Evolutionary conservation across 2,329 filamentous ascomycete species (phyloP), one percentile per base, ranked within the genome.

Genomic region (Colletotrichum sp.): DNA sequence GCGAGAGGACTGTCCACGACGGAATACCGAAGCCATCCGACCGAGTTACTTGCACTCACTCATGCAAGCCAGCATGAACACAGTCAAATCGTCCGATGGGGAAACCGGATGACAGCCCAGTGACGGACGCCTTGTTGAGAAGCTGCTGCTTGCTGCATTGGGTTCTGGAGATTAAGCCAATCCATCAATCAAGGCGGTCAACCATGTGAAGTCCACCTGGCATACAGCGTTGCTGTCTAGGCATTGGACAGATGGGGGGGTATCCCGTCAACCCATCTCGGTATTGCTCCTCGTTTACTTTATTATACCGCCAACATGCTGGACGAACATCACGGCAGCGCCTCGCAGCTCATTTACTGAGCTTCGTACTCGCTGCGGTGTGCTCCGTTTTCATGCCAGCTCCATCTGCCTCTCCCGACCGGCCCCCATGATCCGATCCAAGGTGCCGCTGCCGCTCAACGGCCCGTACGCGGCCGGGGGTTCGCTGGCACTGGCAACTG

Each of bases 291-390:
- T 76, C 59, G 57, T 49, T 28, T 73, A 64, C 73, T 24, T 60
- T 30, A 59, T 73, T 65, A 32, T n/a, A 30, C 49, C 55, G 30
- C 39, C 69, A 69, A 69, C 21, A 65, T 69, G 52, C 64, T 21
- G 12, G 36, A 60, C 30, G 65, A 57, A 55, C 66, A 69, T 73
- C 70, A 52, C 64, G 55, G 70, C 73, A 76, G 73, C 64, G 73
- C 44, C 24, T 26, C 57, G 26, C 44, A 60, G 63, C 69, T 64
- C 73, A 73, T 76, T 73, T 59, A 30, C 34, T 24, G 44, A 44
- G 39, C n/a, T 60, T 73, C 73, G 73, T 76, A 76, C 70, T 76
- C 44, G 28, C 57, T 28, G 39, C 70, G 55, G 55, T 26, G 8
- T 28, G 4, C 5, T 18, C 16, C 12, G 24, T 44, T 12, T 70